Evolutionary conservation across 192 early-diverging fungal genomes (phyloP), one percentile per base, ranked within the genome.

Genomic region (Coemansia sp.): DNA sequence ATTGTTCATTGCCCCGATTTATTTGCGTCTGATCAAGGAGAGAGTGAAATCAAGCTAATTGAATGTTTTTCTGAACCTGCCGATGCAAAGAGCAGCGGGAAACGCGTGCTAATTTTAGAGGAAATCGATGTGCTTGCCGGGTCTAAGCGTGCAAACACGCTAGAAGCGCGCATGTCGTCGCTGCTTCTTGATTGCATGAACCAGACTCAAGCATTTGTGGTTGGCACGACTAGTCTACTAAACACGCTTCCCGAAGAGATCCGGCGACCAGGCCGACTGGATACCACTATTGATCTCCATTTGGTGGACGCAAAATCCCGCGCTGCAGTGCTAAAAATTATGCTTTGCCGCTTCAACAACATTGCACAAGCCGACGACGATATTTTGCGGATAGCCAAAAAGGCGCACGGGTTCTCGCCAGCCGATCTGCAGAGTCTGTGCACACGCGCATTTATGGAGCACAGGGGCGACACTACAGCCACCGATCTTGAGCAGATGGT

Each of bases 391-490:
- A 49, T 73, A 17, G 74, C 79, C 34, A 65, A 64, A 31, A 57
- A 50, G 31, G 66, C 74, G 0, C 74, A 82, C 38, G 92, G 93
- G n/a, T 92, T 90, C 70, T 89, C 90, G 0, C 85, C 90, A 1
- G 86, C 90, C 11, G 93, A 95, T 74, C 72, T 95, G 57, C 84
- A 89, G 75, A 87, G 79, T 28, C 59, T 91, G 26, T 91, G 88
- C 75, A 14, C 81, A 76, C 38, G 68, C 72, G 61, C 55, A 49
- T 89, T 60, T 70, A 81, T 71, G 69, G 82, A 66, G 49, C 69
- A 58, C 2, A 51, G 20, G 36, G 49, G 17, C n/a, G 51, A 61
- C 22, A 68, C 47, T 47, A 56, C 72, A 49, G 66, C 58, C 19
- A 51, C 81, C 61, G 68, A 65, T 55, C 14, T 72, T 57, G 9